These are phyloP conservation scores for Blepharisma japonicum DNA, from an alignment of 73 alveolate genomes.

Conservation along the genomic window DNA sequence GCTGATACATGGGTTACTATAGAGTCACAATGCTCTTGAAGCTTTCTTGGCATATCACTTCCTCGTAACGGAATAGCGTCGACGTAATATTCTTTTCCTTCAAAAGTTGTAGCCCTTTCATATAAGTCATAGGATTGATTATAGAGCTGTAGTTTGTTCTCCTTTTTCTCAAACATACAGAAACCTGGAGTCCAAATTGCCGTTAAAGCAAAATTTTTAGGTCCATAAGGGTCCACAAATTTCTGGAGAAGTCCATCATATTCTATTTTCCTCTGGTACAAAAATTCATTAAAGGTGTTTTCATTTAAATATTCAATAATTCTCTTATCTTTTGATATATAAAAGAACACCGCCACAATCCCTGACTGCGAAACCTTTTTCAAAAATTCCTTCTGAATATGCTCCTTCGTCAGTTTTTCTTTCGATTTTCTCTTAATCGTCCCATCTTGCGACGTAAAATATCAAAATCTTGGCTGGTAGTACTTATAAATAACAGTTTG, in stretches of 20 bases:
- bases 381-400: conserved; percentile 71
- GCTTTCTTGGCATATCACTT: conserved; percentile 67
- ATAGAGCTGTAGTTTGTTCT: conserved; percentile 55
- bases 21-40: conserved; percentile 69
- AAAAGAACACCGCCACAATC: conserved; percentile 78
- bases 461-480: conserved; percentile 41
- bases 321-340: conserved; percentile 4
- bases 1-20: conserved; percentile 78
- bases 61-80: conserved; percentile 77
- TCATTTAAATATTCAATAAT: neutral
- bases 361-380: conserved; percentile 70
- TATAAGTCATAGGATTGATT: conserved; percentile 60
- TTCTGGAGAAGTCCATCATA: conserved; percentile 82
- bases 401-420: conserved; percentile 59
- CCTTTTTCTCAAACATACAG: conserved; percentile 81
- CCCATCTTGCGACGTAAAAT: conserved; percentile 35
- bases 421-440: conserved; percentile 46
- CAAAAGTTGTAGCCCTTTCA: conserved; percentile 86
- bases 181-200: conserved; percentile 86
- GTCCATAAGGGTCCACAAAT: conserved; percentile 85
- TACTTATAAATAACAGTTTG: conserved; percentile 31
- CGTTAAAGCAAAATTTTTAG: conserved; percentile 61
- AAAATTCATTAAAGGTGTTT: neutral
- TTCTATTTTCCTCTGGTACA: conserved; percentile 53
- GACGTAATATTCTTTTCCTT: conserved; percentile 87